Percentiles rank a stretch among this genome's conserved stretches.
Conservation (phyloP, 2,329 filamentous ascomycete species). For the Chaetomiaceae sp. region DNA sequence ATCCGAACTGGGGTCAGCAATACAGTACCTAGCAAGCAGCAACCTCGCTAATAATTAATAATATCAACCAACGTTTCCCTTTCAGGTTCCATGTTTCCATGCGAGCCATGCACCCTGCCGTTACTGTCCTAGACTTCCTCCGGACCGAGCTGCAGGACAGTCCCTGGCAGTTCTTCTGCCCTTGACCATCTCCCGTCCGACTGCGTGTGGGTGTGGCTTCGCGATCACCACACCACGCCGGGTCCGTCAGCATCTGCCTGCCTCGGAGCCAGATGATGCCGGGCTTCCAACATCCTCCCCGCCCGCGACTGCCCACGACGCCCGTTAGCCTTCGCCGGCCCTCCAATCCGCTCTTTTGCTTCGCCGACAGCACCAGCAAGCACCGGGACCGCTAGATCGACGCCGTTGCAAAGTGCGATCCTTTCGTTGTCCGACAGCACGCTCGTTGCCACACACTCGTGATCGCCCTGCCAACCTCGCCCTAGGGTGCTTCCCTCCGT, state of each 20-base stretch:
- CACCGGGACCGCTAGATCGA: too few relatives aligned
- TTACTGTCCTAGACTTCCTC: too few relatives aligned
- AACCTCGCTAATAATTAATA: slow-evolving; percentile 14
- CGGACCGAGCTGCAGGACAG: too few relatives aligned
- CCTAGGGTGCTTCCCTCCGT: neutral
- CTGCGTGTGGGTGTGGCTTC: too few relatives aligned
- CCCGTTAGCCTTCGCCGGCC: slow-evolving; percentile 1
- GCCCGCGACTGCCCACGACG: slow-evolving; percentile 5
- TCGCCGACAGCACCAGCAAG: too few relatives aligned
- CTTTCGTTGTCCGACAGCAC: neutral
- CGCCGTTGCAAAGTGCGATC: neutral
- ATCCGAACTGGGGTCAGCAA: slow-evolving; percentile 8
- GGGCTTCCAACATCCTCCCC: slow-evolving; percentile 2
- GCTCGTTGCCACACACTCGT: neutral
- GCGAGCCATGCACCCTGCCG: too few relatives aligned
- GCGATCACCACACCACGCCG: too few relatives aligned
- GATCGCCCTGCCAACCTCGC: neutral
- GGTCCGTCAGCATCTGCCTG: too few relatives aligned
- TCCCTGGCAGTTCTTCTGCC: too few relatives aligned
- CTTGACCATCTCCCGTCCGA: too few relatives aligned
- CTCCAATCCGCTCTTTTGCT: neutral
- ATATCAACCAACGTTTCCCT: slow-evolving; percentile 6
- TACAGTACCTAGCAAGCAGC: too few relatives aligned
- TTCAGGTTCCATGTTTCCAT: too few relatives aligned
- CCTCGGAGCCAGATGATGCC: slow-evolving; percentile 17